Percentiles rank a stretch among this genome's conserved stretches.
These are phyloP conservation scores for Anthoceros angustus DNA, from an alignment of 225 moss, liverwort and hornwort genomes.

Conservation along the genomic window DNA sequence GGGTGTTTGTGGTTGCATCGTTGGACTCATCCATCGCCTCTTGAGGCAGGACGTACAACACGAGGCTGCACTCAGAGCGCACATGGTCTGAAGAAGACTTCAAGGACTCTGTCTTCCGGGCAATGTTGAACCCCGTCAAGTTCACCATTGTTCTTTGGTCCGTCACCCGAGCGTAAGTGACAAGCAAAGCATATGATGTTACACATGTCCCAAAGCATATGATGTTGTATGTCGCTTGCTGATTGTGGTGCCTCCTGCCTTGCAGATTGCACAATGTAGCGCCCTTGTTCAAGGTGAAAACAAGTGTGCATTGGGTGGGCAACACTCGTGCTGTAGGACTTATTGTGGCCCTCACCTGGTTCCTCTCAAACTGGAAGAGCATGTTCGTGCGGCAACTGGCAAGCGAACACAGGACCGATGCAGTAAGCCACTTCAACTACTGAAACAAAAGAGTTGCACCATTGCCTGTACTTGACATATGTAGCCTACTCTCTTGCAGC, in stretches of 20 bases:
- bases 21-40: background rate
- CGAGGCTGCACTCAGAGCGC: background rate
- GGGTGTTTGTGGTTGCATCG: background rate
- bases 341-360: conserved; percentile 24
- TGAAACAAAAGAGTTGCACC: background rate
- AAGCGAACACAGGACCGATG: conserved; percentile 17
- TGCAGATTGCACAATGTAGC: background rate
- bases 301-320: conserved; percentile 5
- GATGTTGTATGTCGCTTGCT: no score
- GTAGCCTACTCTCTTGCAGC: conserved; percentile 25
- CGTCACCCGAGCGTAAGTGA: conserved; percentile 1
- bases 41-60: background rate
- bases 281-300: background rate
- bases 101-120: background rate
- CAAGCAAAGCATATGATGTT: no score
- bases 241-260: background rate
- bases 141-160: background rate
- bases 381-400: conserved; percentile 20
- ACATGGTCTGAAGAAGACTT: background rate
- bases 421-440: conserved; percentile 15
- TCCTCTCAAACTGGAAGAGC: conserved; percentile 44
- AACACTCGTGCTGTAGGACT: conserved; percentile 22
- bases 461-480: background rate
- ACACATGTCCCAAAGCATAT: no score
- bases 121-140: background rate